Percentiles rank a stretch among this genome's conserved stretches.
These are phyloP conservation scores for Monoraphidium neglectum DNA, from an alignment of 139 green algal genomes.

Conservation along the genomic window DNA sequence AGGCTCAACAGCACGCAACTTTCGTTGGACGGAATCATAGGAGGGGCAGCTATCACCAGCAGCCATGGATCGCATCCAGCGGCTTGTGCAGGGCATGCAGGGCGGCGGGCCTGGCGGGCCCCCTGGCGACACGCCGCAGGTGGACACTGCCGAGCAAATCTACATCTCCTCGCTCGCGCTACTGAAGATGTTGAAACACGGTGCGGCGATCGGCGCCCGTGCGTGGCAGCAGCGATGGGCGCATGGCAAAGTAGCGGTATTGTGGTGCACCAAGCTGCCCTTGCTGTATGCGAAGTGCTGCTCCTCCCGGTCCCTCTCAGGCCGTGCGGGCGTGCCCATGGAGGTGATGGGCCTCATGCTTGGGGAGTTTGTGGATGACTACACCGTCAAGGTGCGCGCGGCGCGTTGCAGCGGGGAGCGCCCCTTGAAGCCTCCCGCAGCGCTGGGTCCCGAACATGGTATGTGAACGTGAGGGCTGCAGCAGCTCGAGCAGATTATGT, in stretches of 20 bases:
- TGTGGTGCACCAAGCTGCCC: no score
- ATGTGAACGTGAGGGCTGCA: no score
- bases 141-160: slow-evolving; percentile 94
- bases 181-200: slow-evolving; percentile 99
- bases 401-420: no score
- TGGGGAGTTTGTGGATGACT: slow-evolving; percentile 99
- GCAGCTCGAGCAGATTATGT: no score
- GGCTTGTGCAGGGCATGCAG: slow-evolving; percentile 54
- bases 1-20: no score
- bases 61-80: slow-evolving; percentile 70
- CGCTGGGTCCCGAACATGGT: no score
- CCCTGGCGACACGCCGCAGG: slow-evolving; percentile 73
- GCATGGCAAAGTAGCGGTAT: no score
- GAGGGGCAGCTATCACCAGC: background rate
- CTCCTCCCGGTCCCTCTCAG: slow-evolving; percentile 42
- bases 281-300: no score
- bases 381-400: slow-evolving; percentile 86
- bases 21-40: no score
- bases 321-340: slow-evolving; percentile 97
- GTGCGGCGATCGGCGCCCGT: slow-evolving; percentile 39
- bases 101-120: slow-evolving; percentile 26
- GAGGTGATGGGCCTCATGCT: slow-evolving; percentile 99
- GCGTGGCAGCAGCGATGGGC: no score
- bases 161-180: slow-evolving; percentile 98
- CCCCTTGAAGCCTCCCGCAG: no score